phyloP scores from a whole-genome alignment of 169 alveolate genomes.

The Eimeria tenella region DNA sequence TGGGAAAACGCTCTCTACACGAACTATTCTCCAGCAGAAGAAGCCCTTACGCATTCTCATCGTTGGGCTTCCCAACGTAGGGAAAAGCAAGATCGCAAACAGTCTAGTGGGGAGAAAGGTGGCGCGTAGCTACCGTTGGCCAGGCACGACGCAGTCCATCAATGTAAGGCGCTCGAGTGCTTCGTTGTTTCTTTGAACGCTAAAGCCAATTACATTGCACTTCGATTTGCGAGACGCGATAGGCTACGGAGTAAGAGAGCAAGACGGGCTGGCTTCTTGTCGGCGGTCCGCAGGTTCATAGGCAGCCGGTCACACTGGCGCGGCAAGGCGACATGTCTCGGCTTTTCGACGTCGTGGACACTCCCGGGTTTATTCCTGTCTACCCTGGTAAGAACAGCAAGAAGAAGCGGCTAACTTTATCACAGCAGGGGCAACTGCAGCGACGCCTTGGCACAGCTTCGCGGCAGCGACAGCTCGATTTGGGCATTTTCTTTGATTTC shows the following conservation, averaged over 20 bases:
- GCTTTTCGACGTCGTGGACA: conserved; percentile 70
- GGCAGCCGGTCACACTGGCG: conserved; percentile 40
- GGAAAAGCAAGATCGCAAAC: conserved; percentile 88
- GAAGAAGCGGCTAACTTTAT: not conserved
- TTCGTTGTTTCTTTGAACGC: too few relatives aligned
- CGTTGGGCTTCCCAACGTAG: conserved; percentile 90
- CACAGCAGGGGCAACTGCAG: conserved; percentile 38
- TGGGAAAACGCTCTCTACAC: not conserved
- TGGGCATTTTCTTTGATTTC: conserved; percentile 61
- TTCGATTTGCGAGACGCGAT: not conserved
- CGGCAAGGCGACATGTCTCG: conserved; percentile 60
- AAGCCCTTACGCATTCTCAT: conserved; percentile 87
- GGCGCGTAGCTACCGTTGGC: conserved; percentile 86
- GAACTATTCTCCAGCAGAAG: conserved; percentile 68
- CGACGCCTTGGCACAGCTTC: conserved; percentile 45
- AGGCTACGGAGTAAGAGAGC: not conserved
- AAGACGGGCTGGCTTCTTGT: not conserved
- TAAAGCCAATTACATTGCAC: not conserved
- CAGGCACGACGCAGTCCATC: conserved; percentile 86
- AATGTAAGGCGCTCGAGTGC: conserved; percentile 39
- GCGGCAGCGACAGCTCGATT: conserved; percentile 35
- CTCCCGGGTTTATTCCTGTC: conserved; percentile 77
- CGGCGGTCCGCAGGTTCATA: conserved; percentile 50
- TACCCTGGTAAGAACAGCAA: conserved; percentile 30
- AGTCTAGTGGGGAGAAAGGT: conserved; percentile 86